These are phyloP conservation scores for Pleurotus eryngii DNA, from an alignment of 768 basidiomycete species.

Conservation along the genomic window DNA sequence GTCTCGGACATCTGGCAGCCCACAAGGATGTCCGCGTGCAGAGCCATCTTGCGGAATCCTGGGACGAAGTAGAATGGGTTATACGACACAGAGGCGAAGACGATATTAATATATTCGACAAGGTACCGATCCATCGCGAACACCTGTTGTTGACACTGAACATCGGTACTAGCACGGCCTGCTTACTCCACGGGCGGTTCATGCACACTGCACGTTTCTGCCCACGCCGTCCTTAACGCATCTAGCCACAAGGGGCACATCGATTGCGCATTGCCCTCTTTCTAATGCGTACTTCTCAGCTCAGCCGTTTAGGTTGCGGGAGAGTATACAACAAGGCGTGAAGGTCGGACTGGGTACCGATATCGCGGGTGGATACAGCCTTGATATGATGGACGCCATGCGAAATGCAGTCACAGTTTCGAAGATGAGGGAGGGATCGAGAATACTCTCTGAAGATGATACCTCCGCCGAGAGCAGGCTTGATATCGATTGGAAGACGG, in stretches of 20 bases:
- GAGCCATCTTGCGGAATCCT: slow-evolving; percentile 81
- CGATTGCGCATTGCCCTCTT: slow-evolving; percentile 85
- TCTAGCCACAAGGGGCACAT: slow-evolving; percentile 47
- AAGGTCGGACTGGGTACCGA: slow-evolving; percentile 83
- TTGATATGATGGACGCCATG: slow-evolving; percentile 80
- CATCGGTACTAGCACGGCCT: slow-evolving; percentile 46
- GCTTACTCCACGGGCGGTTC: slow-evolving; percentile 62
- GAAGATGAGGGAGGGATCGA: slow-evolving; percentile 58
- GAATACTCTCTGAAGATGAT: slow-evolving; percentile 22
- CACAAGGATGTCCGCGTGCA: slow-evolving; percentile 55
- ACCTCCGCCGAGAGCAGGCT: slow-evolving; percentile 23
- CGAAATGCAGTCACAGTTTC: slow-evolving; percentile 72
- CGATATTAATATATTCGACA: slow-evolving; percentile 76
- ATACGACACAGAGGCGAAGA: slow-evolving; percentile 51
- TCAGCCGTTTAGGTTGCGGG: slow-evolving; percentile 62
- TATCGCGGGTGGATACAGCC: slow-evolving; percentile 80
- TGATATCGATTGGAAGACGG: slow-evolving; percentile 77
- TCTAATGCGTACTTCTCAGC: slow-evolving; percentile 88
- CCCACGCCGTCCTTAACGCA: slow-evolving; percentile 44
- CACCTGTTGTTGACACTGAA: neutral
- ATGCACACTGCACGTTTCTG: slow-evolving; percentile 90
- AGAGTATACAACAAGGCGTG: slow-evolving; percentile 62
- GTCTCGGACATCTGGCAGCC: slow-evolving; percentile 54
- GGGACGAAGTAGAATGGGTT: slow-evolving; percentile 76
- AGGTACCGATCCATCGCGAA: slow-evolving; percentile 32